Percentiles rank a stretch among this genome's conserved stretches.
Evolutionary conservation across 768 basidiomycete species (phyloP).

Genomic region (Scleroderma bovista): DNA sequence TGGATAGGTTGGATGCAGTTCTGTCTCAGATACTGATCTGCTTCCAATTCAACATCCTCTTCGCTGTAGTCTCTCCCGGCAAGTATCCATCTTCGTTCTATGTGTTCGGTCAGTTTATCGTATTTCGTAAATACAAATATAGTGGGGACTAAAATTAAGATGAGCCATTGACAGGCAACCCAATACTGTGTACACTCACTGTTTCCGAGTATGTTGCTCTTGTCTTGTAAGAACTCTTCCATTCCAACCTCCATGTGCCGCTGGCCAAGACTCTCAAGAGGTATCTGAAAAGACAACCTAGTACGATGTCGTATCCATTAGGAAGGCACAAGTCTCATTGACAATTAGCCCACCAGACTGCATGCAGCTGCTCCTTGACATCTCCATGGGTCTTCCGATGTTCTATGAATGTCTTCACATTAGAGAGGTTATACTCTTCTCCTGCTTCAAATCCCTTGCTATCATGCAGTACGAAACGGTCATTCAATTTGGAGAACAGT

Average conservation of each 20-base stretch:
- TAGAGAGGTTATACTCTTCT: not conserved
- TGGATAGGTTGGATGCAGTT: not conserved
- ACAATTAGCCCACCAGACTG: not conserved
- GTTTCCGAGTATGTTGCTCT: too few relatives aligned
- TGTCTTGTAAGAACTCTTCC: too few relatives aligned
- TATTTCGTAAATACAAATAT: not conserved
- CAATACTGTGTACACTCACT: too few relatives aligned
- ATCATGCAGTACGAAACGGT: not conserved
- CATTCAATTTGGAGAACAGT: too few relatives aligned
- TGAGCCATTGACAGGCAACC: too few relatives aligned
- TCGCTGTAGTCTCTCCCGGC: not conserved
- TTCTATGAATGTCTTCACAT: not conserved
- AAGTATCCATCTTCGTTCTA: not conserved
- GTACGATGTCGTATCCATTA: not conserved
- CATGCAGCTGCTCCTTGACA: conserved; percentile 6
- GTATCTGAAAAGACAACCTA: not conserved
- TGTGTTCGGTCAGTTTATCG: not conserved
- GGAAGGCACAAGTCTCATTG: not conserved
- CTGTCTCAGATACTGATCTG: not conserved
- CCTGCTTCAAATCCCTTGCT: not conserved
- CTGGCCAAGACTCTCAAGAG: not conserved
- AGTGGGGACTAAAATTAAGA: not conserved
- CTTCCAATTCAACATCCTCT: not conserved
- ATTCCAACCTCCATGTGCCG: not conserved
- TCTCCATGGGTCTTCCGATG: not conserved